Evolutionary conservation across 2,329 filamentous ascomycete genomes (phyloP).

Genomic region (Phialemonium atrogriseum): DNA sequence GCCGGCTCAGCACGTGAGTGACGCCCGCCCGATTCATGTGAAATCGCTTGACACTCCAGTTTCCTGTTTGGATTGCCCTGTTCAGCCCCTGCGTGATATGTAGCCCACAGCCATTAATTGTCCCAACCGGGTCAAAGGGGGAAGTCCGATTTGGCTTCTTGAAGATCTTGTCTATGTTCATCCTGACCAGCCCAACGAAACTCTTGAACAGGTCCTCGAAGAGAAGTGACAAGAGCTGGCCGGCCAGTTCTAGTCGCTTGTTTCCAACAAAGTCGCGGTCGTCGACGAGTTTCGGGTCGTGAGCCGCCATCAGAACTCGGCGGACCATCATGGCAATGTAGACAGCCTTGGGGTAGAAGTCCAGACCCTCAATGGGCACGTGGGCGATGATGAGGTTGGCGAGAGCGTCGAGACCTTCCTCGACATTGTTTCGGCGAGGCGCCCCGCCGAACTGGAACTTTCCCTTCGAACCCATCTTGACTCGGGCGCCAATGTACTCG

Average conservation of each 20-base stretch:
- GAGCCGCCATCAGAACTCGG: slow-evolving; percentile 88
- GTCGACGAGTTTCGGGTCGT: slow-evolving; percentile 83
- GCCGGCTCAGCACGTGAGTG: slow-evolving; percentile 86
- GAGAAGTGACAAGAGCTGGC: slow-evolving; percentile 83
- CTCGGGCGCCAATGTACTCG: slow-evolving; percentile 79
- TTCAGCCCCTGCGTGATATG: slow-evolving; percentile 91
- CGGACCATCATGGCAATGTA: slow-evolving; percentile 97
- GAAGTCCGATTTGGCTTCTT: slow-evolving; percentile 89
- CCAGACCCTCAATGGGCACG: slow-evolving; percentile 81
- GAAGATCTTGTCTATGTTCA: slow-evolving; percentile 89
- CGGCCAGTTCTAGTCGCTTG: slow-evolving; percentile 89
- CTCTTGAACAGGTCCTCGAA: slow-evolving; percentile 99
- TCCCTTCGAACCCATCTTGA: slow-evolving; percentile 71
- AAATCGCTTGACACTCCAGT: slow-evolving; percentile 97
- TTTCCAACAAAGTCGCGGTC: slow-evolving; percentile 98
- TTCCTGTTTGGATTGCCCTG: slow-evolving; percentile 91
- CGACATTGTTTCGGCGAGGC: slow-evolving; percentile 68
- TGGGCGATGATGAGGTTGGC: slow-evolving; percentile 92
- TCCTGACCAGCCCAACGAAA: slow-evolving; percentile 81
- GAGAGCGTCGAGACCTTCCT: slow-evolving; percentile 87
- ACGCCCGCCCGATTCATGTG: slow-evolving; percentile 97
- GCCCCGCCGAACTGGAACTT: slow-evolving; percentile 24
- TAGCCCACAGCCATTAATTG: slow-evolving; percentile 76
- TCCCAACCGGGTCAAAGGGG: slow-evolving; percentile 77
- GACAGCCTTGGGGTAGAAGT: slow-evolving; percentile 94